Evolutionary conservation across 2,329 filamentous ascomycete genomes (phyloP), one percentile per base, ranked within the genome.

Genomic region (Aspergillus transmontanensis): DNA sequence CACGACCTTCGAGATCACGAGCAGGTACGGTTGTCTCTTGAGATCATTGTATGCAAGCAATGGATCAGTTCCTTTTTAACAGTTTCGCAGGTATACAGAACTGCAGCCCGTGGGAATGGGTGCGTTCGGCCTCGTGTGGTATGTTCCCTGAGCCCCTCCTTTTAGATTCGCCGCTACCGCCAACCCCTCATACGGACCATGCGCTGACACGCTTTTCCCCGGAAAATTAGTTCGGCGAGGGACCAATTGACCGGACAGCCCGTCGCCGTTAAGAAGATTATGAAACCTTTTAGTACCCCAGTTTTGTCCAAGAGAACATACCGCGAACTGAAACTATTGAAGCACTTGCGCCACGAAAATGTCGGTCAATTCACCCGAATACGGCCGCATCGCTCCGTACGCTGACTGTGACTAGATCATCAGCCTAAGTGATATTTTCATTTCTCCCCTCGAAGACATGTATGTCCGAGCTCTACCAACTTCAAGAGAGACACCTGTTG

Each of bases 241-340:
- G 95, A 99, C 80, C 94, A 98, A 84, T 93, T 99, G 81, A 98
- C 95, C 64, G 92, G 88, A 78, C 94, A 97, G 80, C 93, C 94
- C 81, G 95, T 99, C 66, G 95, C 95, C 64, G 94, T 99, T 78
- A 99, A 99, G 87, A 99, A 99, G 88, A 99, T 99, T 77, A 98
- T 99, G 94, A 99, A 98, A 85, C 95, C 95, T 11, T 99, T 99
- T 82, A 97, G 94, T 85, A 99, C 95, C n/a, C 94, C 95, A 1
- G 95, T 99, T 63, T 86, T 99, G 55, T 95, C 95, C 63, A 99
- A 99, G 85, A 88, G 95, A 77, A 99, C 95, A 70, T 99, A 99
- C 80, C 90, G 95, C 76, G 95, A 99, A 81, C 84, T 99, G 77
- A 99, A 98, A 85, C 87, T 99, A 67, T 85, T 99, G 75, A 99